Evolutionary conservation across 306 rosid genomes (phyloP), one percentile per base, ranked within the genome.

Genomic region (Corylus avellana): DNA sequence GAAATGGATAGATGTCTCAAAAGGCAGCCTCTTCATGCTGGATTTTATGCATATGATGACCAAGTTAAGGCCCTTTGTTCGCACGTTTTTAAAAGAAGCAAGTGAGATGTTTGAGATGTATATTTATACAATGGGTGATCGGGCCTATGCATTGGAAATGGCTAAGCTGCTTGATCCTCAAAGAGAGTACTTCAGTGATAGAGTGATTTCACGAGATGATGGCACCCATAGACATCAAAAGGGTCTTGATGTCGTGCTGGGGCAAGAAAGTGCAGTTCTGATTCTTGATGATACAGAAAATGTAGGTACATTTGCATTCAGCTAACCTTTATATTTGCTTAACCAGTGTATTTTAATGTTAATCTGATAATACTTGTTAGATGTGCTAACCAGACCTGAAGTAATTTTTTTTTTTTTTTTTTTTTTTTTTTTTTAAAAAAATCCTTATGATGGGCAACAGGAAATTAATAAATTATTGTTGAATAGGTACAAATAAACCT

Each of bases 121-220:
- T 80, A 89, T 96, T 69, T 93, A 96, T 80, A 96, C 99, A 14
- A 93, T 91, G 98, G 97, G 99, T 55, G 99, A 95, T 64, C 88
- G 96, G 61, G 74, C 93, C n/a, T 91, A 93, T 81, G 99, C 99
- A 4, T 67, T 82, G 64, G 93, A 94, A 86, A 96, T 93, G 99
- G 97, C 97, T 18, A 88, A 87, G 85, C 77, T 96, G 79, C 92
- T 96, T 81, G 99, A 96, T 79, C 96, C 99, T 54, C 85, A n/a
- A 66, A 84, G 80, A 80, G 93, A 89, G 84, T 95, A 90, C 85
- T 95, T 93, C 71, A 79, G 79, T 50, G 71, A 85, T 16, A 90
- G 88, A 83, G 95, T 96, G 69, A 96, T 93, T 74, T 96, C 99
- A 56, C 89, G 97, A 9, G 98, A 96, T 73, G 98, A 96, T 81